Conservation (phyloP, 495 filamentous ascomycete genomes). For the Lophiotrema nucula region DNA sequence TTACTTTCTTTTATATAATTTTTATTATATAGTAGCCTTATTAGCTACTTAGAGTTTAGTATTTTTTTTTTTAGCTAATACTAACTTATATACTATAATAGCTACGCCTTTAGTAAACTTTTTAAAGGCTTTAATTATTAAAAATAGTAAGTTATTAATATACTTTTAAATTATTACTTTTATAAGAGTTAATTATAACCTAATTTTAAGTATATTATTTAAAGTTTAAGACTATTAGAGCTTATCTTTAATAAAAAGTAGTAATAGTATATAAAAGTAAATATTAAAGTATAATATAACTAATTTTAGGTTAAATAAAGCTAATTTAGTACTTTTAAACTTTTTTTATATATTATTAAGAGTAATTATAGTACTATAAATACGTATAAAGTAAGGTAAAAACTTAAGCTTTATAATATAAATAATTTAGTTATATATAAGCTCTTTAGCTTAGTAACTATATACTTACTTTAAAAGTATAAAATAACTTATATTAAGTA, state of each 20-base stretch:
- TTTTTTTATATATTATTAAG: conserved; percentile 9
- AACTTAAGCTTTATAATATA: too few species aligned
- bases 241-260: not conserved
- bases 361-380: not conserved
- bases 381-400: not conserved
- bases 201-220: not conserved
- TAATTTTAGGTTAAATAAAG: conserved; percentile 12
- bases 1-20: not conserved
- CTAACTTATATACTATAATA: too few species aligned
- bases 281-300: conserved; percentile 1
- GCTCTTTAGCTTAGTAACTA: too few species aligned
- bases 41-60: too few species aligned
- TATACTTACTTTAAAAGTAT: not conserved
- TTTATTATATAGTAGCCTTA: too few species aligned
- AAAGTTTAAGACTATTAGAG: not conserved
- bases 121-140: not conserved
- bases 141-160: not conserved
- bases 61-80: too few species aligned
- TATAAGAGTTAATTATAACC: not conserved
- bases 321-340: conserved; percentile 26
- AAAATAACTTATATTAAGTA: too few species aligned
- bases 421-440: too few species aligned
- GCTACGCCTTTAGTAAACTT: conserved; percentile 2
- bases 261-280: not conserved
- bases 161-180: not conserved